Percentiles rank a stretch among this genome's conserved stretches.
Evolutionary conservation across 1,139 yeast genomes (phyloP).

Genomic region (Geotrichum macrosporum): DNA sequence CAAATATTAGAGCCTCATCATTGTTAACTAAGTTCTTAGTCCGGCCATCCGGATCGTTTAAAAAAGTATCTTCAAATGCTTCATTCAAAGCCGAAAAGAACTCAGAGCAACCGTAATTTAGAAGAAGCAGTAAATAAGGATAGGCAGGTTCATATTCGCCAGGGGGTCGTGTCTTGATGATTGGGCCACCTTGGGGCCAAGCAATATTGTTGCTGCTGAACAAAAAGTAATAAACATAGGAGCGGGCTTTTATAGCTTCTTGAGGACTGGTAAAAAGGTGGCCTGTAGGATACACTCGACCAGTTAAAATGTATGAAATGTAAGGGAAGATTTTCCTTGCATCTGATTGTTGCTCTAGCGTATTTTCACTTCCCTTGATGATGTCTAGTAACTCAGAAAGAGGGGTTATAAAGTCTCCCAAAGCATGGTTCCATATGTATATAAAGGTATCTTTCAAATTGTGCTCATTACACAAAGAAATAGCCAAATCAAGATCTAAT

Average conservation of each 20-base stretch:
- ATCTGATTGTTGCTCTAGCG: constrained; percentile 23
- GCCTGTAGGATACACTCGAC: constrained; percentile 75
- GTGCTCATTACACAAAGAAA: constrained; percentile 53
- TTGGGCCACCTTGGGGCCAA: constrained; percentile 44
- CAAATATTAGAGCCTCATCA: constrained; percentile 32
- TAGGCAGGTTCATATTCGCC: constrained; percentile 44
- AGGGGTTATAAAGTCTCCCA: constrained; percentile 67
- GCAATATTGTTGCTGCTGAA: constrained; percentile 49
- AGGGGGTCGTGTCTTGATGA: constrained; percentile 25
- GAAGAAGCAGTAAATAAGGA: constrained; percentile 53
- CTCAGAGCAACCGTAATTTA: constrained; percentile 51
- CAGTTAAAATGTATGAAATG: constrained; percentile 64
- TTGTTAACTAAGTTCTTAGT: constrained; percentile 21
- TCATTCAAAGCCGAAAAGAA: constrained; percentile 67
- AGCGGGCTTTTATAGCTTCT: constrained; percentile 41
- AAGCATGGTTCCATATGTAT: constrained; percentile 62
- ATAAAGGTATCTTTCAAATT: constrained; percentile 56
- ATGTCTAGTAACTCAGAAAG: constrained; percentile 52
- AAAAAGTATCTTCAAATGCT: constrained; percentile 66
- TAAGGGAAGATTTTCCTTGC: constrained; percentile 52
- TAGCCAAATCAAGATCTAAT: constrained; percentile 71
- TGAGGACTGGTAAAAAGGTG: constrained; percentile 22
- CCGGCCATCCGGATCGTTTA: constrained; percentile 44
- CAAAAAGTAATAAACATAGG: constrained; percentile 49
- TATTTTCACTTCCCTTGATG: constrained; percentile 30